Percentiles rank a stretch among this genome's conserved stretches.
Conservation (phyloP, 768 basidiomycete species). For the Suillus subalutaceus region DNA sequence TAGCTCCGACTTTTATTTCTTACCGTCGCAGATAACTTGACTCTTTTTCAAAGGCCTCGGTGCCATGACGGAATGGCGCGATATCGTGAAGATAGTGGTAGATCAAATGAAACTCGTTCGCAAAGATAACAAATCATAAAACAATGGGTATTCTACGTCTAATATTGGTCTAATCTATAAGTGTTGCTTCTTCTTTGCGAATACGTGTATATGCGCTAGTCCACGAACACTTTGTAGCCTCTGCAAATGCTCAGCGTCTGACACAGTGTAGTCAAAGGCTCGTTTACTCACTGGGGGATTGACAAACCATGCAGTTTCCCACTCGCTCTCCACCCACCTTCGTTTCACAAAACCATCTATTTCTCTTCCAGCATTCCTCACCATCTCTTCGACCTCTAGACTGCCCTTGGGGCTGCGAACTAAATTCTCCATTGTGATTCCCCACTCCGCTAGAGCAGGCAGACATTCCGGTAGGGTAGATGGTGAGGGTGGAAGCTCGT, state of each 20-base stretch:
- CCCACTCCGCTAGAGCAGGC: slow-evolving; percentile 71
- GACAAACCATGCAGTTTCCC: slow-evolving; percentile 93
- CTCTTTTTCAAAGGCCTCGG: not conserved
- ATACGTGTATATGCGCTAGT: slow-evolving; percentile 86
- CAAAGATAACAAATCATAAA: not conserved
- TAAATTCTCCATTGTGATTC: slow-evolving; percentile 62
- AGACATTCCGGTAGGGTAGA: slow-evolving; percentile 59
- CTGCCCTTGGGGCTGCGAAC: slow-evolving; percentile 54
- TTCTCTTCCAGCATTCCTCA: slow-evolving; percentile 55
- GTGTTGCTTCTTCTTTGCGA: slow-evolving; percentile 58
- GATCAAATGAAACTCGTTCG: slow-evolving; percentile 44
- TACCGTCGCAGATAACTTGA: not conserved
- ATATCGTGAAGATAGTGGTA: slow-evolving; percentile 78
- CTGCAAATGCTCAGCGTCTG: slow-evolving; percentile 37
- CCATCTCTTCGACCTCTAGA: slow-evolving; percentile 53
- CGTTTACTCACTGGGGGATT: slow-evolving; percentile 73
- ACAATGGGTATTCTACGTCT: not conserved
- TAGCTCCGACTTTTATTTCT: slow-evolving; percentile 4
- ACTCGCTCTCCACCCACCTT: slow-evolving; percentile 70
- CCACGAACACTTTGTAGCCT: slow-evolving; percentile 82
- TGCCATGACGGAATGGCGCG: slow-evolving; percentile 90
- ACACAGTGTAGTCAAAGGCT: not conserved
- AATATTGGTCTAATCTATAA: not conserved
- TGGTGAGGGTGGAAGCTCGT: slow-evolving; percentile 58
- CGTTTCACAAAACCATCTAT: slow-evolving; percentile 64